Percentiles rank a stretch among this genome's conserved stretches.
phyloP scores from a whole-genome alignment of 257 asterid species.

The Nicotiana undulata region DNA sequence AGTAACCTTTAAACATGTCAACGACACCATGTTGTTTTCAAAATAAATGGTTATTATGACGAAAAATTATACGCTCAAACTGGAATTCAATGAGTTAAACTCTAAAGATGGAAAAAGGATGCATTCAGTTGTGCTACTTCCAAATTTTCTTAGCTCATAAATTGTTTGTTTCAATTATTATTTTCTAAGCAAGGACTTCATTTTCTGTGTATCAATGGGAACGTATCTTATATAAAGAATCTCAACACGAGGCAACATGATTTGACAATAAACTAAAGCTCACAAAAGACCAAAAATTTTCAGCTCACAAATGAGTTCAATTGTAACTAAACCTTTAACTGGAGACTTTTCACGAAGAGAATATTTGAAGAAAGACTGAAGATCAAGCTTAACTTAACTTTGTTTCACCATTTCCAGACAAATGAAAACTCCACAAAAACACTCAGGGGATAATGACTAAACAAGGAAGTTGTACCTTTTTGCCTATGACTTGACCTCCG shows the following conservation, averaged over 20 bases:
- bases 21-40: neutral
- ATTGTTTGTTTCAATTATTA: neutral
- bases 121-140: neutral
- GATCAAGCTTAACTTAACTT: neutral
- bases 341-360: neutral
- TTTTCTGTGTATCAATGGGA: neutral
- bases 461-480: constrained; percentile 42
- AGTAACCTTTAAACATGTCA: neutral
- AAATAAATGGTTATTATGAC: neutral
- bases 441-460: neutral
- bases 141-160: neutral
- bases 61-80: neutral
- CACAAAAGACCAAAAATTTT: neutral
- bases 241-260: neutral
- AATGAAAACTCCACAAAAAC: constrained; percentile 4
- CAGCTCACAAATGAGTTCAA: neutral
- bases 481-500: constrained; percentile 83
- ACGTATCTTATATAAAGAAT: neutral
- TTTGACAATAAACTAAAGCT: neutral
- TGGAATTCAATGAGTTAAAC: neutral
- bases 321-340: neutral
- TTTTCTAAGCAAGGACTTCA: neutral
- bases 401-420: neutral
- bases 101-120: neutral
- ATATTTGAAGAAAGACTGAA: neutral